Evolutionary conservation across 176 grass and related monocot genomes (phyloP), one percentile per base, ranked within the genome.

Genomic region (Secale cereale): DNA sequence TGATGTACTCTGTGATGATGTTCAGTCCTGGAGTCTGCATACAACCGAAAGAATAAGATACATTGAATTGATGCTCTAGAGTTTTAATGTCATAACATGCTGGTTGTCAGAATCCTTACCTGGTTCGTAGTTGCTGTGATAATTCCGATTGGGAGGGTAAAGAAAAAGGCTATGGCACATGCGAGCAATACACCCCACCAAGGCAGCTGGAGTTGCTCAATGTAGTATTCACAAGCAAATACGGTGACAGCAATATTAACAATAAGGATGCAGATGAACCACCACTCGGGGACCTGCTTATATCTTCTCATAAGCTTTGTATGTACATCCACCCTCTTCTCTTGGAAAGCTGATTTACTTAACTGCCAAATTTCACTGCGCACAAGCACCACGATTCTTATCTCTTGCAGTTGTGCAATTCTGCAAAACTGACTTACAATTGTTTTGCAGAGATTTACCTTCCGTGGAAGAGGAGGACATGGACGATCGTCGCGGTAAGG

Each of bases 141-240:
- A 73, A 98, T 95, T 59, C 95, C 95, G 0, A 98, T 90, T 68
- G 95, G 95, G 17, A 98, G 91, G 73, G 95, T 98, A 81, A 92
- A 98, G 91, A 85, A 89, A 65, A 95, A 80, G 1, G 95, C 95
- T 16, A 98, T 60, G 35, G 79, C 88, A 65, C 95, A 98, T 26
- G 95, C 93, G 15, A 98, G 91, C 25, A 98, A 63, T n/a, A 98
- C 93, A 19, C 95, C 93, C 95, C 95, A 98, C 95, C 95, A 98
- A 15, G 95, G 95, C 39, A 98, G 74, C 74, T 98, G 95, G 75
- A 98, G 95, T 81, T 98, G 89, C 14, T 98, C 93, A 11, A 93
- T 93, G 74, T 98, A 95, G 83, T 98, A 98, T 85, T 98, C 95
- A 25, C 95, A 98, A 35, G 91, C 85, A 80, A 95, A 98, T 59